phyloP scores from a whole-genome alignment of 148 eudicot species.

The Chenopodium quinoa region DNA sequence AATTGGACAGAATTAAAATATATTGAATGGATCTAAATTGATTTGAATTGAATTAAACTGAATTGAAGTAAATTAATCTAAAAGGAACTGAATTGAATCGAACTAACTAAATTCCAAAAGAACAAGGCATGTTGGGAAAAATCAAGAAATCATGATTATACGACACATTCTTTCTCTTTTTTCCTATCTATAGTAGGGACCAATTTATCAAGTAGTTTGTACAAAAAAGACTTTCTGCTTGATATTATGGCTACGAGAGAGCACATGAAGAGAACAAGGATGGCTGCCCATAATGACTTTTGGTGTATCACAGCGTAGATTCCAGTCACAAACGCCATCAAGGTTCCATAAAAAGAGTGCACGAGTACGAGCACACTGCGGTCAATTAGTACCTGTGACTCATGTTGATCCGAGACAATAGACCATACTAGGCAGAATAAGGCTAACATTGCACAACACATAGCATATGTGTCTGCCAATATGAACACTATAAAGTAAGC shows the following conservation, averaged over 20 bases:
- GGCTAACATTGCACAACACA: constrained; percentile 19
- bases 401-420: background rate
- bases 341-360: constrained; percentile 2
- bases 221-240: background rate
- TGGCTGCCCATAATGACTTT: constrained; percentile 7
- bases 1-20: no score
- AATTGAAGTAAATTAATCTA: no score
- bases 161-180: no score
- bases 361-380: background rate
- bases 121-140: no score
- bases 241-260: background rate
- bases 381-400: background rate
- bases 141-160: no score
- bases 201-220: background rate
- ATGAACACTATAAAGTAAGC: constrained; percentile 14
- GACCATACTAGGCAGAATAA: constrained; percentile 15
- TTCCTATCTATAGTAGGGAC: background rate
- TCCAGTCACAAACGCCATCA: constrained; percentile 17
- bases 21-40: no score
- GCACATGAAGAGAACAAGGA: constrained; percentile 1
- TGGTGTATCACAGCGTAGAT: background rate
- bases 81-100: no score
- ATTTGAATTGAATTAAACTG: no score
- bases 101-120: no score
- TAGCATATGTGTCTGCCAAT: constrained; percentile 3